Evolutionary conservation across 257 asterid species (phyloP).

Genomic region (Lycium barbarum): DNA sequence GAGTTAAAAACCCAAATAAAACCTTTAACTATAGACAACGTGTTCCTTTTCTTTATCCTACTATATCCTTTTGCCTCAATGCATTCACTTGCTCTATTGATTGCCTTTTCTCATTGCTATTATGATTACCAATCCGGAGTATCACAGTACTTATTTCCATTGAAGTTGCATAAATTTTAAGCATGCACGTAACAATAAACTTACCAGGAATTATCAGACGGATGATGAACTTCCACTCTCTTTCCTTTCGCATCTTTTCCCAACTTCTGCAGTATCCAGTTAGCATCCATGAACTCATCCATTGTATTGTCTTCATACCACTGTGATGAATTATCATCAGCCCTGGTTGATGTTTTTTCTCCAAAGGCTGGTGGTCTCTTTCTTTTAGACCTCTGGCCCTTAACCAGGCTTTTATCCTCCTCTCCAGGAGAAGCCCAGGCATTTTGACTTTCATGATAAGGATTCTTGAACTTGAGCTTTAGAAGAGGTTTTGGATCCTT

Average conservation of each 20-base stretch:
- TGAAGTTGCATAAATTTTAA: constrained; percentile 17
- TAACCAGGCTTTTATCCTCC: constrained; percentile 65
- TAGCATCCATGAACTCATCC: constrained; percentile 86
- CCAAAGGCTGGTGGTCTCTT: constrained; percentile 60
- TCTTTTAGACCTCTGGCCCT: constrained; percentile 94
- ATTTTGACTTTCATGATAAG: constrained; percentile 58
- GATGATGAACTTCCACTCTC: constrained; percentile 91
- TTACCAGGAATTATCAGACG: constrained; percentile 82
- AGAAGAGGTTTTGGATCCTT: constrained; percentile 68
- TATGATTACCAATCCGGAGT: neutral
- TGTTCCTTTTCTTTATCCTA: constrained; percentile 12
- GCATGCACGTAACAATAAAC: constrained; percentile 32
- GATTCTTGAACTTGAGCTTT: constrained; percentile 78
- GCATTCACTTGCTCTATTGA: constrained; percentile 5
- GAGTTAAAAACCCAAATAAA: neutral
- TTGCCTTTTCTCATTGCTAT: neutral
- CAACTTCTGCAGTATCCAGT: constrained; percentile 91
- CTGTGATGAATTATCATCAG: constrained; percentile 59
- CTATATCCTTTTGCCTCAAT: neutral
- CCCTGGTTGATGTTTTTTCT: constrained; percentile 44
- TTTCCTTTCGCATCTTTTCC: constrained; percentile 97
- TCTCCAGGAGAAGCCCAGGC: constrained; percentile 57
- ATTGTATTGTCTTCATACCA: constrained; percentile 55
- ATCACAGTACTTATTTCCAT: constrained; percentile 31
- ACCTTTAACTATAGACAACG: neutral